A percentile compares a stretch with the other conserved stretches of the same genome.
Conservation (phyloP, 129 eudicot species). For the carrot (Daucus carota) region DH1_v3.0 NC_030382.2:52538501-52539000, state of each 20-base stretch:
- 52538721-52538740: constrained; percentile 1
- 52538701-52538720: background rate
- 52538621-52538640: constrained; percentile 17
- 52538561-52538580: too few species aligned
- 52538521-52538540: background rate
- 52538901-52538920: constrained; percentile 3
- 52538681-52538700: background rate
- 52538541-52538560: too few species aligned
- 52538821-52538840: background rate
- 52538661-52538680: constrained; percentile 14
- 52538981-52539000: background rate
- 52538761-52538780: constrained; percentile 18
- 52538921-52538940: background rate
- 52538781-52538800: background rate
- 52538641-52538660: constrained; percentile 30
- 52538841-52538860: constrained; percentile 7
- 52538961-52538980: background rate
- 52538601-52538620: constrained; percentile 23
- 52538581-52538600: background rate
- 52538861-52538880: constrained; percentile 1
- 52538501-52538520: background rate
- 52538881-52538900: background rate
- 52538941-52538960: constrained; percentile 2
- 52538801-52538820: background rate
- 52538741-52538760: constrained; percentile 12